phyloP scores from a whole-genome alignment of 2,329 filamentous ascomycete genomes.

The Leptographium wingfieldii region DNA sequence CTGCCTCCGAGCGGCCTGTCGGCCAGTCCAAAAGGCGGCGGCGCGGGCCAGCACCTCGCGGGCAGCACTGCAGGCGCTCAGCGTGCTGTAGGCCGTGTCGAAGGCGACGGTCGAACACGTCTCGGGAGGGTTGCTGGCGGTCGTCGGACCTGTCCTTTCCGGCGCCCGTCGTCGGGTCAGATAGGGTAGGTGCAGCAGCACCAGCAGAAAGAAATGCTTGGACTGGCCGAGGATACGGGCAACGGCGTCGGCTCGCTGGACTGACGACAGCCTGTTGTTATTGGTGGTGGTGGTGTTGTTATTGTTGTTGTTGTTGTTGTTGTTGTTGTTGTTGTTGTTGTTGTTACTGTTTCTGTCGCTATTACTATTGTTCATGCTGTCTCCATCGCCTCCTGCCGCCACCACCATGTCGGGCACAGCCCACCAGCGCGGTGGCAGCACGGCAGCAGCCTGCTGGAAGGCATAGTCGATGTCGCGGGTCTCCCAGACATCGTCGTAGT shows the following conservation, averaged over 20 bases:
- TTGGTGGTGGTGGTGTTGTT: neutral
- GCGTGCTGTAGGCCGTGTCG: conserved; percentile 28
- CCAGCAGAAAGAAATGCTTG: conserved; percentile 31
- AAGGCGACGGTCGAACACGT: conserved; percentile 19
- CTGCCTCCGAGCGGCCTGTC: neutral
- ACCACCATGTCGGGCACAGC: conserved; percentile 16
- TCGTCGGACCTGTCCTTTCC: neutral
- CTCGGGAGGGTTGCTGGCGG: too few species aligned
- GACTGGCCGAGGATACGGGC: conserved; percentile 23
- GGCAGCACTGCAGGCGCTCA: conserved; percentile 25
- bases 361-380: neutral
- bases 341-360: neutral
- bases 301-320: too few species aligned
- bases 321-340: too few species aligned
- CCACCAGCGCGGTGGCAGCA: conserved; percentile 25
- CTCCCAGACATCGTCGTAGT: conserved; percentile 13
- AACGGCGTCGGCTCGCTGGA: conserved; percentile 9
- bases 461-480: conserved; percentile 21
- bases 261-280: conserved; percentile 2
- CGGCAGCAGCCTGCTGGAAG: conserved; percentile 18
- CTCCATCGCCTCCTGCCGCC: too few species aligned
- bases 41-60: conserved; percentile 25
- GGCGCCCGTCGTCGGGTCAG: conserved; percentile 25
- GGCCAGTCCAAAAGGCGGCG: conserved; percentile 13
- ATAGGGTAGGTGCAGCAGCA: conserved; percentile 39